Conservation (phyloP, 768 basidiomycete species). For the Mycena leptocephala region DNA sequence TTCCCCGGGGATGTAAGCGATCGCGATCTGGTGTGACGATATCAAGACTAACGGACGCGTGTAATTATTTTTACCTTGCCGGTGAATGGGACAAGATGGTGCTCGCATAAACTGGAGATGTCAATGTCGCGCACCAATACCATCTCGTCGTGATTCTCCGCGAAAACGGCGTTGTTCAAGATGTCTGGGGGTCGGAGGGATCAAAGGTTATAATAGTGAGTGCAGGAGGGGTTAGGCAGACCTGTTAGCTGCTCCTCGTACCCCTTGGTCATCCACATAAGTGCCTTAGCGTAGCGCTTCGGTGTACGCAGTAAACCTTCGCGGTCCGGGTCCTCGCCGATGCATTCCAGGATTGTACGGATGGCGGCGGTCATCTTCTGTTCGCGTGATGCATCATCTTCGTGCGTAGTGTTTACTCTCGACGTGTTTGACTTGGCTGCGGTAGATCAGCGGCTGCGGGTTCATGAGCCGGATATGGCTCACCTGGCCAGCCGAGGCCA, state of each 20-base stretch:
- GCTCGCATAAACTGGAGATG: conserved; percentile 97
- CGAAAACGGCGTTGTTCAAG: conserved; percentile 98
- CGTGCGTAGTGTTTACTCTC: conserved; percentile 85
- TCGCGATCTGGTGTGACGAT: conserved; percentile 83
- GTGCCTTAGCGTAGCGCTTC: conserved; percentile 95
- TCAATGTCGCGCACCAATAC: conserved; percentile 98
- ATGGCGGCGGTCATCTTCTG: conserved; percentile 87
- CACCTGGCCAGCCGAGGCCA: conserved; percentile 96
- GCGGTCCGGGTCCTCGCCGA: conserved; percentile 97
- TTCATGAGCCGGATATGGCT: conserved; percentile 36
- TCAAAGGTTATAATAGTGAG: conserved; percentile 7
- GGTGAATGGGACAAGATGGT: conserved; percentile 97
- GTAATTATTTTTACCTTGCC: conserved; percentile 88
- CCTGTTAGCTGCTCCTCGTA: conserved; percentile 97
- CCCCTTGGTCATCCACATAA: conserved; percentile 99
- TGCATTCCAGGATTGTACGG: conserved; percentile 94
- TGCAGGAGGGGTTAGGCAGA: conserved; percentile 49
- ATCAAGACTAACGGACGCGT: conserved; percentile 35
- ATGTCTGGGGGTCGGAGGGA: conserved; percentile 74
- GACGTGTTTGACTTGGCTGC: conserved; percentile 92
- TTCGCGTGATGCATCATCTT: conserved; percentile 81
- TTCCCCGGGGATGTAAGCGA: conserved; percentile 92
- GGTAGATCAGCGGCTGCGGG: conserved; percentile 21
- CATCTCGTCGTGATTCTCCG: conserved; percentile 99
- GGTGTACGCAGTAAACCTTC: conserved; percentile 95